Evolutionary conservation across 768 basidiomycete genomes (phyloP).

Genomic region (Paxillus rubicundulus): DNA sequence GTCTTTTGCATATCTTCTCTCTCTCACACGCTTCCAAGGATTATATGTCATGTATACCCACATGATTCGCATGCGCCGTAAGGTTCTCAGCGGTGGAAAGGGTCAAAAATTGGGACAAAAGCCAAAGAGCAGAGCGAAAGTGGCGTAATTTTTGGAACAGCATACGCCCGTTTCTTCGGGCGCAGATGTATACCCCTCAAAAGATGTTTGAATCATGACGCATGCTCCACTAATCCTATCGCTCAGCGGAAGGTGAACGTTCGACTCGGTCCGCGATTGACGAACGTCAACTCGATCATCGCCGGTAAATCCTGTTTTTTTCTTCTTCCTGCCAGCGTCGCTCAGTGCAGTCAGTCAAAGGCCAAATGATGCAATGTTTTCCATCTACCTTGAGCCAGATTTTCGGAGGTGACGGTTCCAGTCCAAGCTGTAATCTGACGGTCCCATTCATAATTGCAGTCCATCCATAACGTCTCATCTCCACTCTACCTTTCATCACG

Average conservation of each 20-base stretch:
- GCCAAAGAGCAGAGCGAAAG: slow-evolving; percentile 31
- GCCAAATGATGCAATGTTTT: neutral
- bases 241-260: neutral
- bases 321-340: too few species aligned
- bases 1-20: neutral
- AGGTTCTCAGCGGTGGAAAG: slow-evolving; percentile 44
- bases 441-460: slow-evolving; percentile 9
- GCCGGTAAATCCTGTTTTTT: neutral
- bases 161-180: slow-evolving; percentile 22
- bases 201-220: neutral
- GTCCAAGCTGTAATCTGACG: slow-evolving; percentile 7
- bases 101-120: slow-evolving; percentile 34
- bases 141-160: slow-evolving; percentile 7
- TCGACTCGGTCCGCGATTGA: neutral
- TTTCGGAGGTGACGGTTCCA: neutral
- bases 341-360: slow-evolving; percentile 13
- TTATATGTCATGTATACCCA: slow-evolving; percentile 57
- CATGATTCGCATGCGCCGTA: slow-evolving; percentile 57
- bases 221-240: neutral
- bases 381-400: neutral
- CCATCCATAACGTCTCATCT: neutral
- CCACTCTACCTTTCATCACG: slow-evolving; percentile 19
- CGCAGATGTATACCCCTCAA: neutral
- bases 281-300: neutral
- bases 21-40: slow-evolving; percentile 27